Evolutionary conservation across 148 eudicot species (phyloP).

Genomic region (Cornus kousa): DNA sequence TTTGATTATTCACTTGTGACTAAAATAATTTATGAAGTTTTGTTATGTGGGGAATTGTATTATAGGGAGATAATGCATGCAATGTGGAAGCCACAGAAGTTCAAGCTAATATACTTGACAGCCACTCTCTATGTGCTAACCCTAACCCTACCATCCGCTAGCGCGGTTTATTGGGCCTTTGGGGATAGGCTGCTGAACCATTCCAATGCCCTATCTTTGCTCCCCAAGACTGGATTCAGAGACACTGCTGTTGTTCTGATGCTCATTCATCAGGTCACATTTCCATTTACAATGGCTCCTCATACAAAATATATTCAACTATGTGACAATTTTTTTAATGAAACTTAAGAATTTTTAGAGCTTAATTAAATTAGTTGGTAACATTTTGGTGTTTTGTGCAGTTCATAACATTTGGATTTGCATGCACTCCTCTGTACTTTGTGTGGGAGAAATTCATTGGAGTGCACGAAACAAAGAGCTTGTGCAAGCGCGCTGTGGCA

Average conservation of each 20-base stretch:
- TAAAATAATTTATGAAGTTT: neutral
- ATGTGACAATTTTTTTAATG: neutral
- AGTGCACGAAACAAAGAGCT: conserved; percentile 59
- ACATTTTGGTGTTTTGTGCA: conserved; percentile 19
- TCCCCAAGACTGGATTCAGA: conserved; percentile 57
- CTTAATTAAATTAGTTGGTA: neutral
- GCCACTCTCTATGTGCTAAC: conserved; percentile 80
- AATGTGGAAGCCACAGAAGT: conserved; percentile 87
- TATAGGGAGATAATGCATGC: conserved; percentile 85
- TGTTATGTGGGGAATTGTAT: too few relatives aligned
- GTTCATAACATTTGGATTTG: conserved; percentile 91
- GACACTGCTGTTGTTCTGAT: conserved; percentile 74
- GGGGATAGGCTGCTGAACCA: conserved; percentile 68
- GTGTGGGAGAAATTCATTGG: conserved; percentile 83
- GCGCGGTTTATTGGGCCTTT: conserved; percentile 87
- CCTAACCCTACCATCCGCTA: conserved; percentile 76
- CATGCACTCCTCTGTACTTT: conserved; percentile 80
- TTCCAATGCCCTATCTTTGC: conserved; percentile 67
- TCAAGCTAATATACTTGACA: conserved; percentile 63
- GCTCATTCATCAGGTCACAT: conserved; percentile 71
- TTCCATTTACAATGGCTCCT: neutral
- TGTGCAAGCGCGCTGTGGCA: conserved; percentile 56
- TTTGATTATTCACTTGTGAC: neutral
- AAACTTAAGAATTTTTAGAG: too few relatives aligned
- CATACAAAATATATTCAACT: neutral